A percentile compares a stretch with the other conserved stretches of the same genome.
Conservation (phyloP, 179 eudicot species). For the Silene noctiflora region DNA sequence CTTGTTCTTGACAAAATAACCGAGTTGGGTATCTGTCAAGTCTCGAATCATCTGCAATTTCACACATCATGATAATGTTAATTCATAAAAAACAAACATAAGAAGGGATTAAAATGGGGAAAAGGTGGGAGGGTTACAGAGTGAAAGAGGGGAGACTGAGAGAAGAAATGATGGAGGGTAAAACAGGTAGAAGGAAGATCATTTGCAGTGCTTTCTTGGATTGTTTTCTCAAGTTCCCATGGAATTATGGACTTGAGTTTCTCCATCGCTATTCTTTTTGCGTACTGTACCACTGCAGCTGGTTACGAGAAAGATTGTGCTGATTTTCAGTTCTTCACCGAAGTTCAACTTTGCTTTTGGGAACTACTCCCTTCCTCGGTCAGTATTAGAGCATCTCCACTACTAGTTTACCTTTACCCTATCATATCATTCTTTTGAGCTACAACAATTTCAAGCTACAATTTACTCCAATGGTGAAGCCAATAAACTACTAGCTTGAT, state of each 20-base stretch:
- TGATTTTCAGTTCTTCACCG: too few species aligned
- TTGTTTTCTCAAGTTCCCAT: slow-evolving; percentile 35
- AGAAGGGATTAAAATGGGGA: background rate
- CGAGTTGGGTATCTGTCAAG: slow-evolving; percentile 53
- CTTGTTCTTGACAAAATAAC: slow-evolving; percentile 56
- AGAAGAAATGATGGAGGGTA: slow-evolving; percentile 60
- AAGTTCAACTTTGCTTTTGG: too few species aligned
- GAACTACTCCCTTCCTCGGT: too few species aligned
- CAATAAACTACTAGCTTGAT: too few species aligned
- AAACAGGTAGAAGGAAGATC: slow-evolving; percentile 55
- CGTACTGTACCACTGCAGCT: too few species aligned
- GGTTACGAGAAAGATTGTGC: too few species aligned
- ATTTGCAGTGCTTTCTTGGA: slow-evolving; percentile 38
- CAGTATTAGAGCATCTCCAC: too few species aligned
- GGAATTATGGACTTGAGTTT: slow-evolving; percentile 51
- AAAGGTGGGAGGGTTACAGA: background rate
- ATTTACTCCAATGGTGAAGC: too few species aligned
- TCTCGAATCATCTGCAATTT: slow-evolving; percentile 56
- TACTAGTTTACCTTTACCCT: too few species aligned
- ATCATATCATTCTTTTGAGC: too few species aligned
- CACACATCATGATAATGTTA: background rate
- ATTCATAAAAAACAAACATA: background rate
- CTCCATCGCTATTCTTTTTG: slow-evolving; percentile 46
- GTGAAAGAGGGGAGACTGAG: slow-evolving; percentile 54
- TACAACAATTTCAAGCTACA: too few species aligned